Percentiles rank a stretch among this genome's conserved stretches.
Evolutionary conservation across 2,329 filamentous ascomycete genomes (phyloP).

Genomic region (Ceratocystis huliohia): DNA sequence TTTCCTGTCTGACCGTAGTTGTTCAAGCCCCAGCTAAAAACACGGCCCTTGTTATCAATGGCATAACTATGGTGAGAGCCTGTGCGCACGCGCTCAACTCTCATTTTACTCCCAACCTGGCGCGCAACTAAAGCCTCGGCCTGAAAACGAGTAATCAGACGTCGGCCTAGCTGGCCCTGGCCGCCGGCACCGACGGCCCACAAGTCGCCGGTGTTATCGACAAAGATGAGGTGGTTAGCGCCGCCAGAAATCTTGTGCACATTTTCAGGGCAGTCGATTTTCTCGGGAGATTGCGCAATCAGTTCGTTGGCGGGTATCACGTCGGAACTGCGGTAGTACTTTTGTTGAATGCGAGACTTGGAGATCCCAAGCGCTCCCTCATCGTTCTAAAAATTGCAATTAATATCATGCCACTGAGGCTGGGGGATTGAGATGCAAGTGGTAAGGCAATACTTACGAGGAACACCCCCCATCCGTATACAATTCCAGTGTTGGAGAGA

Average conservation of each 20-base stretch:
- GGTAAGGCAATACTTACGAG: slow-evolving; percentile 28
- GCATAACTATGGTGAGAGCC: slow-evolving; percentile 59
- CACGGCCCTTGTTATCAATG: slow-evolving; percentile 48
- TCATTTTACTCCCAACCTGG: slow-evolving; percentile 25
- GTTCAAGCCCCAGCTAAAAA: slow-evolving; percentile 60
- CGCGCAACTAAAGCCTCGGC: slow-evolving; percentile 36
- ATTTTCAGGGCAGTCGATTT: slow-evolving; percentile 40
- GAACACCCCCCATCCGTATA: slow-evolving; percentile 59
- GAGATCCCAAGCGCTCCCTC: slow-evolving; percentile 42
- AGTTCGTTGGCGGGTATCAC: slow-evolving; percentile 16
- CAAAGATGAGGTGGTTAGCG: slow-evolving; percentile 44
- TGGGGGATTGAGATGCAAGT: no score
- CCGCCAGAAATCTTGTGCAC: slow-evolving; percentile 42
- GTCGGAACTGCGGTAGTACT: slow-evolving; percentile 3
- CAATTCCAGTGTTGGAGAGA: slow-evolving; percentile 46
- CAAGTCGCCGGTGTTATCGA: slow-evolving; percentile 38
- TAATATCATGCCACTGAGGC: not conserved
- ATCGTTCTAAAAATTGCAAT: slow-evolving; percentile 25
- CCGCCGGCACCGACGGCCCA: slow-evolving; percentile 47
- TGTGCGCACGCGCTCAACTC: slow-evolving; percentile 34
- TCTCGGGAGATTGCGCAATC: slow-evolving; percentile 26
- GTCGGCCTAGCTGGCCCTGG: slow-evolving; percentile 33
- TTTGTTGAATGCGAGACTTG: slow-evolving; percentile 26
- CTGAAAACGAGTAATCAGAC: slow-evolving; percentile 38
- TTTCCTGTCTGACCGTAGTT: slow-evolving; percentile 58